Base-by-base conservation (phyloP, 139 green algal genomes). In the Chlorella sp. region DNA sequence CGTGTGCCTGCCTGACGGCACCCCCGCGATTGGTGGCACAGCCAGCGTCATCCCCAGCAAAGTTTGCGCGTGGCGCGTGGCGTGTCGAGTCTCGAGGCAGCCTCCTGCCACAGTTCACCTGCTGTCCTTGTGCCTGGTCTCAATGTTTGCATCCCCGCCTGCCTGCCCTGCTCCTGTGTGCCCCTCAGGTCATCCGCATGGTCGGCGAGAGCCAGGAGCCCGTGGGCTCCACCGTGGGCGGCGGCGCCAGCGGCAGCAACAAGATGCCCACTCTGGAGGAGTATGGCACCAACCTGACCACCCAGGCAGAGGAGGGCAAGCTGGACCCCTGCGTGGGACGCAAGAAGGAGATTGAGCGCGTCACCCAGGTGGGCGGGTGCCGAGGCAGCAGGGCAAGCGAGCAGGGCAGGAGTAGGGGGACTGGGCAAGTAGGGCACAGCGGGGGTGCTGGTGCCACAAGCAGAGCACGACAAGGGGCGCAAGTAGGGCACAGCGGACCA, bases 211-310 rank as follows among this genome's bases (percentile, higher is more conserved):
- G 92, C 93, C 96, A 99, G 93, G 98, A 99, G 94, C 93, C 97
- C 24, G 97, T 99, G 42, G 97, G 96, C 69, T 95, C 96, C 32
- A 95, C 97, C 82, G 97, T 96, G 14, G 97, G 97, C 39, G 95
- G 95, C 80, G 95, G 94, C 66, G 91, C 92, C 32, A 87, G 79
- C 57, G 96, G 97, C 89, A 95, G 90, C 88, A 99, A 98, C 96
- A 99, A 99, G 97, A 99, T 96, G 89, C 98, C 98, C 39, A 99
- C 98, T 9, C 94, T 99, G 83, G 97, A 99, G 93, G 98, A 99
- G 95, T 99, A 99, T 85, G 98, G 98, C 86, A 99, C 97, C 66
- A 99, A 99, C 94, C 95, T 99, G 14, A 99, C 98, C 3, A 96
- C 96, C 76, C 97, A 99, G 85, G 85, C 85, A 0, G 85, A 88